These are phyloP conservation scores for Wickerhamomyces alni DNA, from an alignment of 805 yeast species.

Conservation along the genomic window DNA sequence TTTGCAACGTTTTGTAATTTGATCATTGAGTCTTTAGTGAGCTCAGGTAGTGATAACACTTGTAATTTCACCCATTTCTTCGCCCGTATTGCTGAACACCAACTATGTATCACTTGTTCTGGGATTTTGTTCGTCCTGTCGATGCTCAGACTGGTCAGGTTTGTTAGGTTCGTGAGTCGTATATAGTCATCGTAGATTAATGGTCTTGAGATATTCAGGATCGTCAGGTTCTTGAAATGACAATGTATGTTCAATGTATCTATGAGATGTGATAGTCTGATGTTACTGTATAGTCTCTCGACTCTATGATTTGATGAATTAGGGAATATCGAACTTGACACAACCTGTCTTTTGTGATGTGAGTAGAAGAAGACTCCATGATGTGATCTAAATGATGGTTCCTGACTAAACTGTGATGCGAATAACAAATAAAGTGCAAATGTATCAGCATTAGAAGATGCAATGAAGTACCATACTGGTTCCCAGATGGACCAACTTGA, in stretches of 20 bases:
- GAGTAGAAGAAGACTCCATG: slow-evolving; percentile 8
- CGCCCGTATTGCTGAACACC: slow-evolving; percentile 19
- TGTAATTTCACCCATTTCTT: slow-evolving; percentile 20
- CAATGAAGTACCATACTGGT: slow-evolving; percentile 28
- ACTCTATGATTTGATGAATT: slow-evolving; percentile 24
- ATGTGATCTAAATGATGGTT: slow-evolving; percentile 13
- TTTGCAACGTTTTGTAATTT: slow-evolving; percentile 14
- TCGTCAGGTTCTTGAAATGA: slow-evolving; percentile 11
- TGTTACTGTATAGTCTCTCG: slow-evolving; percentile 28
- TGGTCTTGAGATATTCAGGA: slow-evolving; percentile 15
- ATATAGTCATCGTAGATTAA: slow-evolving; percentile 12
- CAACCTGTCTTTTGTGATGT: slow-evolving; percentile 6
- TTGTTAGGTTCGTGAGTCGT: slow-evolving; percentile 13
- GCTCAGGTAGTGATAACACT: slow-evolving; percentile 14
- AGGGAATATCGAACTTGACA: slow-evolving; percentile 18
- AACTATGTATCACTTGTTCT: slow-evolving; percentile 15
- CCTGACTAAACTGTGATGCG: slow-evolving; percentile 7
- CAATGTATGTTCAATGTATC: slow-evolving; percentile 6
- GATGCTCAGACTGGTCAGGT: slow-evolving; percentile 14
- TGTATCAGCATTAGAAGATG: slow-evolving; percentile 20
- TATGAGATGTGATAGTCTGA: slow-evolving; percentile 11
- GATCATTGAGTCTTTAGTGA: slow-evolving; percentile 11
- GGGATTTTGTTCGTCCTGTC: slow-evolving; percentile 7
- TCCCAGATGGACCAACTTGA: slow-evolving; percentile 25
- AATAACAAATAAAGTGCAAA: slow-evolving; percentile 7